Base-by-base conservation (phyloP, 257 asterid species). In the Mentha longifolia region DNA sequence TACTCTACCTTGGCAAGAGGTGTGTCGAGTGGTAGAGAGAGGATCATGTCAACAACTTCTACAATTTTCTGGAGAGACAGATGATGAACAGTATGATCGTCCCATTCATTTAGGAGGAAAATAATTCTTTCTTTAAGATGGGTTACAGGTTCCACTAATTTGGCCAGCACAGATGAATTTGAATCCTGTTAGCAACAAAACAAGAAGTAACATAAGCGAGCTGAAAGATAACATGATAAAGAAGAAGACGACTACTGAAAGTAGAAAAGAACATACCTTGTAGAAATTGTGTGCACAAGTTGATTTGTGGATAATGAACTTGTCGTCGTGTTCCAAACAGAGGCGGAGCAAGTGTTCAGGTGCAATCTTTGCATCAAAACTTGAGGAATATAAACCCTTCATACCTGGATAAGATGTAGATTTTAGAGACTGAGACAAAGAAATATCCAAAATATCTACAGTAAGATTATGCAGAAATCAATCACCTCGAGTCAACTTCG, bases 321-420 rank as follows among this genome's bases (percentile, higher is more conserved):
- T 90, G 17, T 80, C 74, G 62, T 87, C 92, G 78, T 92, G 89
- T 91, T 89, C 97, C 82, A 95, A 78, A 77, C 95, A 84, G 58
- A 95, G 84, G 74, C 90, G 88, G 49, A 95, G 86, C 52, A 89
- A 77, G 79, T 95, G 96, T 72, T 91, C 99, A 5, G 97, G 99
- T 2, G 89, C 76, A 77, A 92, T 76, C 84, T 84, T 90, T 17
- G 96, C 85, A 83, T 95, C 98, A 51, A 88, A 83, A 74, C 64
- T 76, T 52, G 96, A 86, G 65, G 88, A 74, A 67, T 72, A 47
- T 35, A 85, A 74, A 64, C 98, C 98, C 74, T 68, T 88, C 71
- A 89, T 73, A 67, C 68, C 90, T 87, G 91, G 50, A 74, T 37
- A 73, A 50, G 5, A 51, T 46, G 72, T 65, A 25, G 43, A 41